Percentiles rank a stretch among this genome's conserved stretches.
Evolutionary conservation across 1,284 basidiomycete genomes (phyloP).

Genomic region (Peniophora sp.): DNA sequence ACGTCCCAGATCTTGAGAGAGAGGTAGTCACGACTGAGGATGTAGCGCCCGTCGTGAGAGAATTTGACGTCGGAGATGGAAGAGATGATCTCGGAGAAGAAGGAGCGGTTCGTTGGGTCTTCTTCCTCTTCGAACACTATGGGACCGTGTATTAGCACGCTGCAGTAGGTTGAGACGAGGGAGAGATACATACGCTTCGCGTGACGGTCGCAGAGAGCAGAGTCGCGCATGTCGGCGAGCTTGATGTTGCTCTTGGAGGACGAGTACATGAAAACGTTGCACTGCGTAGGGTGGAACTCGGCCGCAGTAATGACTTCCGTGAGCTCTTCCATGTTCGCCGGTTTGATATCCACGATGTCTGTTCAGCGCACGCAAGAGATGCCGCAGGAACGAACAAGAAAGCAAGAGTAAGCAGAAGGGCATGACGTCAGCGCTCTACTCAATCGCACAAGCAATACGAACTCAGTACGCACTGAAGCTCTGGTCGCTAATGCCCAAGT

Average conservation of each 20-base stretch:
- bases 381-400: background rate
- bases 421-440: conserved; percentile 1
- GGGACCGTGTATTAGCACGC: conserved; percentile 4
- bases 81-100: conserved; percentile 99
- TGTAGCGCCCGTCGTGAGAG: conserved; percentile 94
- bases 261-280: conserved; percentile 99
- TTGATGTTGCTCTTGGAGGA: conserved; percentile 99
- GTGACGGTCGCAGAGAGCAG: conserved; percentile 93
- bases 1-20: conserved; percentile 99
- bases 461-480: conserved; percentile 82
- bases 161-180: background rate
- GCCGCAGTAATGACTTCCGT: conserved; percentile 99
- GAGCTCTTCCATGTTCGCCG: conserved; percentile 99
- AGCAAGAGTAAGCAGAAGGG: background rate
- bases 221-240: conserved; percentile 99
- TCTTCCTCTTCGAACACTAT: conserved; percentile 97
- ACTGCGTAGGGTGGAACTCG: conserved; percentile 96
- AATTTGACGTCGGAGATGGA: conserved; percentile 99
- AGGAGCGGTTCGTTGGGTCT: conserved; percentile 94
- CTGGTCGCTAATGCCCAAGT: conserved; percentile 96
- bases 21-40: conserved; percentile 94
- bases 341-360: conserved; percentile 99
- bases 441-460: background rate
- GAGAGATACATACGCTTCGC: conserved; percentile 75
- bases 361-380: conserved; percentile 2